Conservation (phyloP, 2,329 filamentous ascomycete genomes). For the Microdochium paspali region DNA sequence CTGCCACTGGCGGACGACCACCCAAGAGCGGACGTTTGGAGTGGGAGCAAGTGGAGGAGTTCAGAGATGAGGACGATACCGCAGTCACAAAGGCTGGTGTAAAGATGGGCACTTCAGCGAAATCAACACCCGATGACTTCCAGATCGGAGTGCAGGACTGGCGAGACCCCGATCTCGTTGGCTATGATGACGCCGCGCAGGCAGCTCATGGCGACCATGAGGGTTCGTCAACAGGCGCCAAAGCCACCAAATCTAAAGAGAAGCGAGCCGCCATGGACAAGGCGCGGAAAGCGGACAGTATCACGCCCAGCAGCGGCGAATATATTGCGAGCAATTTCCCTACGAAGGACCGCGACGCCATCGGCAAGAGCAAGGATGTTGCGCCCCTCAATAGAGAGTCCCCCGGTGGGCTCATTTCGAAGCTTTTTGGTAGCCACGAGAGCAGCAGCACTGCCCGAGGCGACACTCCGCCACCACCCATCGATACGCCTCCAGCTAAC, state of each 20-base stretch:
- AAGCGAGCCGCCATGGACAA: conserved; percentile 10
- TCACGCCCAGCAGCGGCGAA: conserved; percentile 64
- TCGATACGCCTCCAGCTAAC: conserved; percentile 12
- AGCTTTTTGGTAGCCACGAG: conserved; percentile 37
- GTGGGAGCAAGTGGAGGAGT: conserved; percentile 62
- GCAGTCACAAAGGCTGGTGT: conserved; percentile 29
- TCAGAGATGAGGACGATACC: conserved; percentile 45
- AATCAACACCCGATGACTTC: conserved; percentile 47
- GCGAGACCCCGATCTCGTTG: conserved; percentile 68
- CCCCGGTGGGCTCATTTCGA: conserved; percentile 31
- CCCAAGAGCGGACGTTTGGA: conserved; percentile 66
- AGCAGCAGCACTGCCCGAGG: conserved; percentile 18
- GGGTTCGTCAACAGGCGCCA: background rate
- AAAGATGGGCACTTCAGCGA: conserved; percentile 22
- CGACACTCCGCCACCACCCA: conserved; percentile 17
- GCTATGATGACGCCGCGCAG: conserved; percentile 19
- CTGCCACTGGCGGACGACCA: conserved; percentile 44
- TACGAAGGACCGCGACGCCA: conserved; percentile 18
- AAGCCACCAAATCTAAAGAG: background rate
- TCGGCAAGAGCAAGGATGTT: conserved; percentile 17
- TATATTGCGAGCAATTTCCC: conserved; percentile 38
- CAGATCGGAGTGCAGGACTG: conserved; percentile 81
- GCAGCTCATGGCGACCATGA: conserved; percentile 4
- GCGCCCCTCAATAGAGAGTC: conserved; percentile 8
- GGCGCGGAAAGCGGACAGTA: conserved; percentile 34